phyloP scores from a whole-genome alignment of 1,139 yeast genomes.

The Magnusiomyces magnusii region DNA sequence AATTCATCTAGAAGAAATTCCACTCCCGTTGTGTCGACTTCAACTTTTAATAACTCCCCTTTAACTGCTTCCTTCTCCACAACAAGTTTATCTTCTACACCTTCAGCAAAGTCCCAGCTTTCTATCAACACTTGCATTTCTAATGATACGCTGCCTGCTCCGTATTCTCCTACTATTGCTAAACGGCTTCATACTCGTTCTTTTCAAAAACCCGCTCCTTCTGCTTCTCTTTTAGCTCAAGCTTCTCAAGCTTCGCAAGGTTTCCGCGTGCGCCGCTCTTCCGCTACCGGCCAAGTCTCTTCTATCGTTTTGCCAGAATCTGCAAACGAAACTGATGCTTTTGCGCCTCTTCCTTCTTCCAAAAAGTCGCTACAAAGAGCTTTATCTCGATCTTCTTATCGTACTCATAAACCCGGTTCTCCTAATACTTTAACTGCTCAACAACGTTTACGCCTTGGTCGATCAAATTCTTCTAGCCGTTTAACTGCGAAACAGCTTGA shows the following conservation, averaged over 20 bases:
- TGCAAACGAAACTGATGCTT: slow-evolving; percentile 5
- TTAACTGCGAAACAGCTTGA: slow-evolving; percentile 32
- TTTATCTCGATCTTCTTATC: background rate
- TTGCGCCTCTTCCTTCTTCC: slow-evolving; percentile 4
- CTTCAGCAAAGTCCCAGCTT: background rate
- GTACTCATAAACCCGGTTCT: too few species aligned
- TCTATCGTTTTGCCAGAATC: slow-evolving; percentile 1
- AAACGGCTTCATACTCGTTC: background rate
- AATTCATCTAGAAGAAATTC: background rate
- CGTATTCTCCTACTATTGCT: slow-evolving; percentile 3
- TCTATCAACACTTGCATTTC: background rate
- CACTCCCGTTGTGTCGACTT: background rate
- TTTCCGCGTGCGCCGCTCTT: slow-evolving; percentile 6
- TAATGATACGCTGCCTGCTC: background rate
- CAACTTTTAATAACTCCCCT: background rate
- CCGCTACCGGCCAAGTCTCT: background rate
- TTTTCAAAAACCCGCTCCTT: background rate
- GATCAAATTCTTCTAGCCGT: slow-evolving; percentile 10
- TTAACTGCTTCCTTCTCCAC: background rate
- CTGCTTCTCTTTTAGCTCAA: slow-evolving; percentile 4
- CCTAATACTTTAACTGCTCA: slow-evolving; percentile 13
- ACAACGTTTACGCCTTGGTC: slow-evolving; percentile 11
- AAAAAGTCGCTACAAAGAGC: slow-evolving; percentile 2
- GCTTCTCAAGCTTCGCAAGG: slow-evolving; percentile 13
- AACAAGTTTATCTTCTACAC: background rate